Percentiles rank a stretch among this genome's conserved stretches.
Evolutionary conservation across 2,329 filamentous ascomycete genomes (phyloP).

Genomic region (Leptographium flavum): DNA sequence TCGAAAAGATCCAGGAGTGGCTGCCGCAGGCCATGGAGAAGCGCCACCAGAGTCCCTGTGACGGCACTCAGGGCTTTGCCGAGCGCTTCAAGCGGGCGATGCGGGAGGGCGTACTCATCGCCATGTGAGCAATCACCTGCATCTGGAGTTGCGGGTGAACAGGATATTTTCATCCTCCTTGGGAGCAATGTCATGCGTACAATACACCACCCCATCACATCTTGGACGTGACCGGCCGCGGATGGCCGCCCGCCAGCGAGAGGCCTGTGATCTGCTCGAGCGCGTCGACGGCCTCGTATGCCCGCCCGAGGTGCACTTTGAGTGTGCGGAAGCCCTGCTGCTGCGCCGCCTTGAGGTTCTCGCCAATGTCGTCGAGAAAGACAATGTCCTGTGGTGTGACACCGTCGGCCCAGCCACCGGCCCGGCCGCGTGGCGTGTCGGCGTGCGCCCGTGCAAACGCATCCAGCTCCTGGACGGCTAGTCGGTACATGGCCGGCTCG

Average conservation of each 20-base stretch:
- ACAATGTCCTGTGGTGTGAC: slow-evolving; percentile 55
- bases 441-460: slow-evolving; percentile 42
- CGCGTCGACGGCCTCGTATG: slow-evolving; percentile 68
- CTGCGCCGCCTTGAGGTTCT: slow-evolving; percentile 73
- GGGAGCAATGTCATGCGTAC: too few species aligned
- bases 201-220: slow-evolving; percentile 21
- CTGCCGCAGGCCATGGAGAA: slow-evolving; percentile 42
- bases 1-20: slow-evolving; percentile 52
- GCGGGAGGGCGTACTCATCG: slow-evolving; percentile 18
- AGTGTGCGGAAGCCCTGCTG: slow-evolving; percentile 65
- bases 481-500: slow-evolving; percentile 64
- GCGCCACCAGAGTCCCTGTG: slow-evolving; percentile 38
- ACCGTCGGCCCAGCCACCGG: slow-evolving; percentile 30
- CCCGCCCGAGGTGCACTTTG: slow-evolving; percentile 67
- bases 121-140: slow-evolving; percentile 3
- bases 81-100: slow-evolving; percentile 36
- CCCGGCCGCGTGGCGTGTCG: slow-evolving; percentile 20
- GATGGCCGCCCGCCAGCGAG: slow-evolving; percentile 38
- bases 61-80: slow-evolving; percentile 35
- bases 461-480: slow-evolving; percentile 54
- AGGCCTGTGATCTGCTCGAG: slow-evolving; percentile 65
- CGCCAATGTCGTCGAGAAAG: slow-evolving; percentile 89
- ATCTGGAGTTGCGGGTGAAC: background rate
- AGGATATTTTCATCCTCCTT: too few species aligned
- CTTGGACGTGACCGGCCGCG: slow-evolving; percentile 23